Evolutionary conservation across 805 yeast genomes (phyloP), one percentile per base, ranked within the genome.

Genomic region (Yamadazyma paraphyllophila): DNA sequence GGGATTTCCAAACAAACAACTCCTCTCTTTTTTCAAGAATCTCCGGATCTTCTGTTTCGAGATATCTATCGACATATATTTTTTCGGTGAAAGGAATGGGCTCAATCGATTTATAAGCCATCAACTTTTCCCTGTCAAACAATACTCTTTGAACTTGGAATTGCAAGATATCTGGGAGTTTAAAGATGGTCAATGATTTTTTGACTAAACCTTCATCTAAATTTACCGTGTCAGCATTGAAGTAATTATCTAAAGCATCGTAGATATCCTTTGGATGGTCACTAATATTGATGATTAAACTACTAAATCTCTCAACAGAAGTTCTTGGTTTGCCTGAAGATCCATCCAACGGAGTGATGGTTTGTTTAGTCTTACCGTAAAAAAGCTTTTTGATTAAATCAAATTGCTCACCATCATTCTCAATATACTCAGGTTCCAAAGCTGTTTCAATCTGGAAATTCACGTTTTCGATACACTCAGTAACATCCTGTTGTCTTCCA

Each of bases 401-500:
- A 43, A 76, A 65, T 59, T 92, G 97, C 61, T 92, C 98, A 16
- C 81, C 77, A 55, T 90, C 76, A 4, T 61, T 63, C 41, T 86
- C 95, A 39, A 84, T 58, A 1, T 63, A 62, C 12, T 72, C 73
- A 0, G 96, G 95, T 41, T 77, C 81, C 46, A 87, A 74, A 0
- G 96, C 95, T 20, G 96, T 88, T 60, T 92, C 97, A 31, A 94
- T 69, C 62, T 92, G 98, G 52, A 85, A 87, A 11, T 91, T 73
- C 7, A 94, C 97, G 62, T 94, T 94, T 45, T 91, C 96, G 58
- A 92, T 90, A 63, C 98, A 92, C 61, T 94, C 99, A 0, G 97
- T 90, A 14, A 94, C 98, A 69, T 94, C 99, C 62, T 94, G 99
- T 61, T 94, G 99, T 52, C 96, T 74, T 2, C 97, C 96, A 58